These are phyloP conservation scores for Apiospora pterosperma DNA, from an alignment of 2,329 filamentous ascomycete genomes.

Conservation along the genomic window DNA sequence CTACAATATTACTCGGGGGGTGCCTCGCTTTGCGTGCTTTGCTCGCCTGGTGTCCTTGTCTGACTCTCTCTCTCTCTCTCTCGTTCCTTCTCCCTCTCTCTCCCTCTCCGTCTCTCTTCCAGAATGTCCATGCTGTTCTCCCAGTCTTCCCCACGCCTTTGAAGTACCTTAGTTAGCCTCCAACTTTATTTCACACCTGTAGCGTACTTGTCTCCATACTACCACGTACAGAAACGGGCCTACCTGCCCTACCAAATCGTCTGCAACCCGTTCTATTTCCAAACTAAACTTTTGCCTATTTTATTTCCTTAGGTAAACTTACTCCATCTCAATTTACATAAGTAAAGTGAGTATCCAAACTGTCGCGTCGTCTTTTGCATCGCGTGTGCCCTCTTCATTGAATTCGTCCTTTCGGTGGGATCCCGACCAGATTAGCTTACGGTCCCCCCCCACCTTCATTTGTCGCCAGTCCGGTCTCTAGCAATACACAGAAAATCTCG, in stretches of 20 bases:
- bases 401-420: not conserved
- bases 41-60: slow-evolving; percentile 2
- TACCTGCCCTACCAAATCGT: not conserved
- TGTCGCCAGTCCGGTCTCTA: not conserved
- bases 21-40: not conserved
- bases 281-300: not conserved
- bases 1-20: not conserved
- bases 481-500: not conserved
- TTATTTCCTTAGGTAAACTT: slow-evolving; percentile 1
- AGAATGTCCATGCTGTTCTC: not conserved
- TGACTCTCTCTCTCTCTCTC: slow-evolving; percentile 1
- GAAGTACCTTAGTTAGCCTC: slow-evolving; percentile 2
- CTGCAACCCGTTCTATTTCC: not conserved
- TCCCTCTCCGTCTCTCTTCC: not conserved
- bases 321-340: slow-evolving; percentile 1
- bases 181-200: not conserved
- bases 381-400: not conserved
- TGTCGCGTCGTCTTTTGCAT: not conserved
- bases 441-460: not conserved
- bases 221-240: not conserved
- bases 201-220: not conserved
- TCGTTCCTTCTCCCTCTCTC: slow-evolving; percentile 5
- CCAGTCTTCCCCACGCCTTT: not conserved
- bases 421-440: not conserved
- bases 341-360: not conserved